phyloP scores from a whole-genome alignment of 257 asterid genomes.

The Henckelia pumila region DNA sequence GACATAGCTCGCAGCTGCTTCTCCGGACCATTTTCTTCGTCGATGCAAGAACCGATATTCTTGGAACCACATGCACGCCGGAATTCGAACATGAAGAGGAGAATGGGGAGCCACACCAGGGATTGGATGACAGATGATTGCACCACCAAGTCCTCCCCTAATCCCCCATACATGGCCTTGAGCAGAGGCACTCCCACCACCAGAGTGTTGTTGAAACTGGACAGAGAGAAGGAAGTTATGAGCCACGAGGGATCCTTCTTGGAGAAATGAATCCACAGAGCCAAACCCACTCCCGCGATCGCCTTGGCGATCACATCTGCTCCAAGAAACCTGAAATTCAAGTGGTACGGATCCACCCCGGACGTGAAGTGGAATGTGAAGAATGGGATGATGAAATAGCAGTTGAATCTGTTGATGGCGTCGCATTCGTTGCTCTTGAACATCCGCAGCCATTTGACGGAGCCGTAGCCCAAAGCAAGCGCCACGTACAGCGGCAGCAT shows the following conservation, averaged over 20 bases:
- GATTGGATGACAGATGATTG: slow-evolving; percentile 64
- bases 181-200: slow-evolving; percentile 72
- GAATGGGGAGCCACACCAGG: slow-evolving; percentile 54
- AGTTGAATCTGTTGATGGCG: slow-evolving; percentile 65
- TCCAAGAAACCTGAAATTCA: slow-evolving; percentile 57
- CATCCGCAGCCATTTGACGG: slow-evolving; percentile 67
- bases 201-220: slow-evolving; percentile 55
- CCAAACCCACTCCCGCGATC: slow-evolving; percentile 29
- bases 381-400: slow-evolving; percentile 68
- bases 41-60: background rate
- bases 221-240: slow-evolving; percentile 51
- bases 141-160: slow-evolving; percentile 55
- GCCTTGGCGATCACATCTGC: slow-evolving; percentile 61
- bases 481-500: slow-evolving; percentile 60
- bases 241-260: slow-evolving; percentile 45
- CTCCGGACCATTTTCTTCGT: background rate
- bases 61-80: slow-evolving; percentile 26
- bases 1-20: background rate
- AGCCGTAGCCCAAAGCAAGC: slow-evolving; percentile 57
- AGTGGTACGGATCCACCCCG: slow-evolving; percentile 53
- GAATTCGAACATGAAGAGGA: slow-evolving; percentile 48
- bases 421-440: slow-evolving; percentile 70
- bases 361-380: slow-evolving; percentile 63
- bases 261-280: slow-evolving; percentile 48
- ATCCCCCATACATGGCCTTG: slow-evolving; percentile 62